phyloP scores from a whole-genome alignment of 1,139 yeast genomes.

The Nakaseomyces delphensis region DNA sequence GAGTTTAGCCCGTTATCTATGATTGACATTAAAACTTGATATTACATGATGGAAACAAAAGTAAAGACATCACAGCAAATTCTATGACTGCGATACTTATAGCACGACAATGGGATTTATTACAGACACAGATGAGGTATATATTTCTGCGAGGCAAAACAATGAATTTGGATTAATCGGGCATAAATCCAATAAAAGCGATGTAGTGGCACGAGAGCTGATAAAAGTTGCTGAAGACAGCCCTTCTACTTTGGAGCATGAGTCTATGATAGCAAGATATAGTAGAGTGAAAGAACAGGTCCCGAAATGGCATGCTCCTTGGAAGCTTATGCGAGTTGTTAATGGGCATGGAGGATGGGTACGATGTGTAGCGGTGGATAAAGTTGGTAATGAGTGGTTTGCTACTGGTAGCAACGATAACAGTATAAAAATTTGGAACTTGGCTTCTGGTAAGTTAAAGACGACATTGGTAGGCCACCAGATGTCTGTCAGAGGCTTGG shows the following conservation, averaged over 20 bases:
- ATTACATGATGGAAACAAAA: too few relatives aligned
- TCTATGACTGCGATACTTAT: neutral
- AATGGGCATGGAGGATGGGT: constrained; percentile 96
- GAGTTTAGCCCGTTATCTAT: constrained; percentile 1
- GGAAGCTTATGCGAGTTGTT: constrained; percentile 67
- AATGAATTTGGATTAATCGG: constrained; percentile 25
- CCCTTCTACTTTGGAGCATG: neutral
- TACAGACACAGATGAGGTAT: constrained; percentile 11
- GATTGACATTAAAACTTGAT: neutral
- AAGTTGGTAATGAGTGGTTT: constrained; percentile 75
- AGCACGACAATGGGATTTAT: neutral
- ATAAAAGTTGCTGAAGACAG: neutral
- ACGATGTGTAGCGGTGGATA: constrained; percentile 68
- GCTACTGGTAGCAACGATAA: constrained; percentile 86
- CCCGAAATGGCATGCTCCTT: constrained; percentile 50
- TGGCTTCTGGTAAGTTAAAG: constrained; percentile 61
- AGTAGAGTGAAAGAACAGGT: constrained; percentile 20
- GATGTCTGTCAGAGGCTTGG: constrained; percentile 77
- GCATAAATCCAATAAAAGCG: neutral
- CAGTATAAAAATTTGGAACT: constrained; percentile 86
- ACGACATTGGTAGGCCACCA: constrained; percentile 83
- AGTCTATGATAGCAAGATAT: constrained; percentile 22
- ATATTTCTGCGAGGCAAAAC: constrained; percentile 23
- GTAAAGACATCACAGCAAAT: neutral
- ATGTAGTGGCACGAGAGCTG: neutral